Percentiles rank a stretch among this genome's conserved stretches.
Evolutionary conservation across 176 grass and related monocot species (phyloP).

Genomic region (Musa schizocarpa): DNA sequence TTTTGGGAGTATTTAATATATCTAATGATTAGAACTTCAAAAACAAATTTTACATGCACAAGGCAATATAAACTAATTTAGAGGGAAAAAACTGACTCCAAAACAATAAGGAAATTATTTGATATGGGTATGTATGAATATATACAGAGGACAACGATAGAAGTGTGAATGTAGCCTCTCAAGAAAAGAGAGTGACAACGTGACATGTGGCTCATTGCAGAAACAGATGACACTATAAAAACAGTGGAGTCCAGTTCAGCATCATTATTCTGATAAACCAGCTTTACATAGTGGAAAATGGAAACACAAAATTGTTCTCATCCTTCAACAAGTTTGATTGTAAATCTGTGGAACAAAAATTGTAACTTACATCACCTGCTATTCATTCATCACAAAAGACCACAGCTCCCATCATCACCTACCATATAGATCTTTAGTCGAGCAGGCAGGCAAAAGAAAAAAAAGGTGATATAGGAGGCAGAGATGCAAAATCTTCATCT

Average conservation of each 20-base stretch:
- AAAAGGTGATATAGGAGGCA: neutral
- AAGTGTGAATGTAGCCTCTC: no score
- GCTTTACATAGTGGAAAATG: constrained; percentile 1
- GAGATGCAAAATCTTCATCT: neutral
- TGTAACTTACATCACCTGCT: neutral
- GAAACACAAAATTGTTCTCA: neutral
- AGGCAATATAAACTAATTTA: no score
- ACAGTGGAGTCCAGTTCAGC: neutral
- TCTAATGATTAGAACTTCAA: no score
- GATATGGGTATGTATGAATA: no score
- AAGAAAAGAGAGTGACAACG: no score
- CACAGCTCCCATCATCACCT: neutral
- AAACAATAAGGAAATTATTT: no score
- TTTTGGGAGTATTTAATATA: no score
- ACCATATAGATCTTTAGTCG: neutral
- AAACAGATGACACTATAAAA: no score
- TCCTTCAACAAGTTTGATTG: neutral
- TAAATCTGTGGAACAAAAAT: constrained; percentile 3
- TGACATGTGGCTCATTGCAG: no score
- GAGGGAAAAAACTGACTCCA: no score
- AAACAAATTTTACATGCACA: no score
- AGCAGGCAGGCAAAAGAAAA: neutral
- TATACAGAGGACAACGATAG: no score
- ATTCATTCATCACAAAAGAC: constrained; percentile 4
- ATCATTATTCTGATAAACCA: neutral